Evolutionary conservation across 768 basidiomycete genomes (phyloP).

Genomic region (Antrodiella citrinella): DNA sequence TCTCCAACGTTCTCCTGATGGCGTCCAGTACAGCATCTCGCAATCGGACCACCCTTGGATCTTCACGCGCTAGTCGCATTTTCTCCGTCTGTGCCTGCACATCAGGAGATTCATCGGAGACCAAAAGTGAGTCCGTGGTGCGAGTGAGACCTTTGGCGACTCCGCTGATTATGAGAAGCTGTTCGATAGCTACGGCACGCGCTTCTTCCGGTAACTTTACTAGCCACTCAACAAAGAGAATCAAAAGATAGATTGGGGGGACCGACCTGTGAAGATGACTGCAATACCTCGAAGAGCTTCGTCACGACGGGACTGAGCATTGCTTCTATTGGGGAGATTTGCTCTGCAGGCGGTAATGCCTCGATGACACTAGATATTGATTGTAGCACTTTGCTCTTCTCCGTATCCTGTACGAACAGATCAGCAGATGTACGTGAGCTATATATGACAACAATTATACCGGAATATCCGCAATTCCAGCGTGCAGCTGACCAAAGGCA

Average conservation of each 20-base stretch:
- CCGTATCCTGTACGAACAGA: constrained; percentile 52
- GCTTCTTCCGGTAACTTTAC: constrained; percentile 67
- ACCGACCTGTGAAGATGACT: constrained; percentile 44
- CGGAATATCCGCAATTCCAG: constrained; percentile 63
- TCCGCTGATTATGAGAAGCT: constrained; percentile 76
- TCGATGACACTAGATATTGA: constrained; percentile 92
- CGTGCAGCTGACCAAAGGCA: constrained; percentile 80
- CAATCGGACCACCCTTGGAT: constrained; percentile 52
- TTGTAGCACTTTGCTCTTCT: constrained; percentile 86
- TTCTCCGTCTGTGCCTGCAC: constrained; percentile 41
- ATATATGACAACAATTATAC: constrained; percentile 33
- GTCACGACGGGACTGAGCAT: constrained; percentile 71
- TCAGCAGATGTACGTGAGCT: neutral
- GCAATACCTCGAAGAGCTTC: constrained; percentile 56
- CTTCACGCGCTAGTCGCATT: constrained; percentile 54
- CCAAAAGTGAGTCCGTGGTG: constrained; percentile 56
- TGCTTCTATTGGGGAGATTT: constrained; percentile 69
- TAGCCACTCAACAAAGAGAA: too few relatives aligned
- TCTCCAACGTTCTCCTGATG: constrained; percentile 51
- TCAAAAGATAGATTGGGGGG: neutral
- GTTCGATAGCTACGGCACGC: constrained; percentile 52
- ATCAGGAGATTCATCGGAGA: constrained; percentile 50
- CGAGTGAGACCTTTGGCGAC: constrained; percentile 84
- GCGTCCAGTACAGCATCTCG: constrained; percentile 59
- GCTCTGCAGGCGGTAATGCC: constrained; percentile 73